A percentile compares a stretch with the other conserved stretches of the same genome.
phyloP scores from a whole-genome alignment of 495 filamentous ascomycete species.

The Penicillium cinerascens region DNA sequence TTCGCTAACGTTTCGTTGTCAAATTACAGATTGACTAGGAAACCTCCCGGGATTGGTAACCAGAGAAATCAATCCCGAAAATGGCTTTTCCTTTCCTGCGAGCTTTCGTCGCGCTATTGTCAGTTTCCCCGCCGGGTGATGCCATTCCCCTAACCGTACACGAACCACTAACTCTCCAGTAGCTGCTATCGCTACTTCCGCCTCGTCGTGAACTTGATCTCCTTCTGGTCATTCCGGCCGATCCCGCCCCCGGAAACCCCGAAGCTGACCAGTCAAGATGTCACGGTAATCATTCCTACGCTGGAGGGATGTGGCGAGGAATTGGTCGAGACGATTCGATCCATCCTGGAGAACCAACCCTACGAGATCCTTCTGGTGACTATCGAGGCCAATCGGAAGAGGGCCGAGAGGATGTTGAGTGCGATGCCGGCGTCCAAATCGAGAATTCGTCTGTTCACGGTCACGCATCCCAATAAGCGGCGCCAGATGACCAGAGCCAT shows the following conservation, averaged over 20 bases:
- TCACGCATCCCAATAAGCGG: conserved; percentile 71
- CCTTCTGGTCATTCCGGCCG: conserved; percentile 63
- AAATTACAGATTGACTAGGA: background rate
- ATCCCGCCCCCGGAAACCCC: conserved; percentile 60
- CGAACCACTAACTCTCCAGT: conserved; percentile 13
- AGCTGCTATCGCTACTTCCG: conserved; percentile 63
- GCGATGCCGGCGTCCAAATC: conserved; percentile 50
- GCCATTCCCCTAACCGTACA: background rate
- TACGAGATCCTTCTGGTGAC: conserved; percentile 61
- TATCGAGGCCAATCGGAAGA: conserved; percentile 58
- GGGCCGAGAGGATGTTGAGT: conserved; percentile 49
- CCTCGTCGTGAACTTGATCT: conserved; percentile 60
- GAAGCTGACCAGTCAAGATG: conserved; percentile 62
- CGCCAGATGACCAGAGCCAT: conserved; percentile 79
- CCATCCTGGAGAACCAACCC: conserved; percentile 54
- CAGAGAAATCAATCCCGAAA: background rate
- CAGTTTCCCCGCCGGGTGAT: conserved; percentile 20
- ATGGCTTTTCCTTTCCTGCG: conserved; percentile 48
- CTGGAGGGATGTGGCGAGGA: conserved; percentile 60
- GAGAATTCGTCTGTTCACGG: conserved; percentile 49
- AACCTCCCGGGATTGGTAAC: background rate
- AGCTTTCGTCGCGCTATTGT: conserved; percentile 48
- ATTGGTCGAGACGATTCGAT: conserved; percentile 57
- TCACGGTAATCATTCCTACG: conserved; percentile 71
- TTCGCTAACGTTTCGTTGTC: background rate